These are phyloP conservation scores for Nematodospora valgi DNA, from an alignment of 805 yeast genomes.

Conservation along the genomic window DNA sequence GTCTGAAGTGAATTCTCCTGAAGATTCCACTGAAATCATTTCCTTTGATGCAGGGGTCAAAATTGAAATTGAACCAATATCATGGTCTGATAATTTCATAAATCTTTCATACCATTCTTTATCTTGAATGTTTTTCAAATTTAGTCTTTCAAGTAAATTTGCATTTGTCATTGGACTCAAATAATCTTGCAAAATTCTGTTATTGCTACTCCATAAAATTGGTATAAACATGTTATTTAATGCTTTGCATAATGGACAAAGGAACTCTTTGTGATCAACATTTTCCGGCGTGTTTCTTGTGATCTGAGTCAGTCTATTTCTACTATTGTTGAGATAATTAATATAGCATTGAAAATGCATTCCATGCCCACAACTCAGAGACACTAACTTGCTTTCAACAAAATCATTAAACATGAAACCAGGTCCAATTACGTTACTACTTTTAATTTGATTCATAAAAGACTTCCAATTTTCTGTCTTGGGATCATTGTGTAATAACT, in stretches of 20 bases:
- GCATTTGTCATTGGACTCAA: constrained; percentile 11
- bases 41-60: constrained; percentile 26
- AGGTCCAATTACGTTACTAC: constrained; percentile 57
- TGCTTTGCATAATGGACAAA: constrained; percentile 90
- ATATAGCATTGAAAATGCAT: constrained; percentile 80
- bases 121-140: constrained; percentile 13
- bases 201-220: constrained; percentile 54
- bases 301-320: constrained; percentile 61
- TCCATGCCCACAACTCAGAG: constrained; percentile 89
- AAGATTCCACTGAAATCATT: constrained; percentile 17
- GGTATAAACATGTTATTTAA: constrained; percentile 84
- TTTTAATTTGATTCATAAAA: constrained; percentile 34
- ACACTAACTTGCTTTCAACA: constrained; percentile 44
- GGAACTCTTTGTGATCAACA: constrained; percentile 63
- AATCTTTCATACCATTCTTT: constrained; percentile 26
- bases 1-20: background rate
- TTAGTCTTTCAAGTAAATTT: constrained; percentile 15
- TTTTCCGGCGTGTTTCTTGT: constrained; percentile 82
- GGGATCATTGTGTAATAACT: constrained; percentile 5
- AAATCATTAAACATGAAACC: constrained; percentile 52
- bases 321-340: constrained; percentile 56
- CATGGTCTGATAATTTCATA: constrained; percentile 15
- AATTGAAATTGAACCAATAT: constrained; percentile 20
- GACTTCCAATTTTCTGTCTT: constrained; percentile 32
- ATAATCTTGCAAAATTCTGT: constrained; percentile 22